These are phyloP conservation scores for Haplosporangium sp. DNA, from an alignment of 371 early-diverging fungal species.

Conservation along the genomic window DNA sequence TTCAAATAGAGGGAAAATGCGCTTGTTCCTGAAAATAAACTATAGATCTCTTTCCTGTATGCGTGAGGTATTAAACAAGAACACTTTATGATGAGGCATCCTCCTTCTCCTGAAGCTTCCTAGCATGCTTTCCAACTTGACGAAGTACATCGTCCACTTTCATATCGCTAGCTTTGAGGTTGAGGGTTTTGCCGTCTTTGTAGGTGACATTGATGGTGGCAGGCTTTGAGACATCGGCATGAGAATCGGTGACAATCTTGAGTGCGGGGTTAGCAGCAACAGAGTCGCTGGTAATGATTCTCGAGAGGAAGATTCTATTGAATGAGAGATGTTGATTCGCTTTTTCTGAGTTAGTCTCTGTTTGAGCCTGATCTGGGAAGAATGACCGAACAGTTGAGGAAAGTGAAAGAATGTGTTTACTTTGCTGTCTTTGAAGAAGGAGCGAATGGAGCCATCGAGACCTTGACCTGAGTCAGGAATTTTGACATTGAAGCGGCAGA, in stretches of 20 bases:
- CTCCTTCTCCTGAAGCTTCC: slow-evolving; percentile 71
- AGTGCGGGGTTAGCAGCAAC: slow-evolving; percentile 66
- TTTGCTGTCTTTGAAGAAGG: slow-evolving; percentile 53
- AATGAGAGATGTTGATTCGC: not conserved
- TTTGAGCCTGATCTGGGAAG: not conserved
- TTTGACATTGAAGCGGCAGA: slow-evolving; percentile 48
- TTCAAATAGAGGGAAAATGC: not conserved
- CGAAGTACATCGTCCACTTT: slow-evolving; percentile 67
- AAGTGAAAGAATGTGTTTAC: slow-evolving; percentile 14
- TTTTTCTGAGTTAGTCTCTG: not conserved
- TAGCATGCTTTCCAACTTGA: slow-evolving; percentile 68
- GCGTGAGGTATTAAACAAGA: too few species aligned
- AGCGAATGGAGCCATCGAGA: slow-evolving; percentile 53
- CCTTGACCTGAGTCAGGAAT: slow-evolving; percentile 54
- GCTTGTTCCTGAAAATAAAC: slow-evolving; percentile 3
- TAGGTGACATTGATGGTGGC: slow-evolving; percentile 64
- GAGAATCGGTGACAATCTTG: slow-evolving; percentile 63
- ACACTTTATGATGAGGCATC: slow-evolving; percentile 64
- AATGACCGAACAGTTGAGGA: not conserved
- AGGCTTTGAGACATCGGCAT: slow-evolving; percentile 62
- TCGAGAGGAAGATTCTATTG: slow-evolving; percentile 68
- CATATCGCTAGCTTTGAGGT: slow-evolving; percentile 63
- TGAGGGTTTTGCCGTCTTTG: slow-evolving; percentile 69
- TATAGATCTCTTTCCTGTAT: not conserved
- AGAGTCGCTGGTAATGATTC: slow-evolving; percentile 65